Conservation (phyloP, 2,329 filamentous ascomycete genomes). For the Biscogniauxia sp. region DNA sequence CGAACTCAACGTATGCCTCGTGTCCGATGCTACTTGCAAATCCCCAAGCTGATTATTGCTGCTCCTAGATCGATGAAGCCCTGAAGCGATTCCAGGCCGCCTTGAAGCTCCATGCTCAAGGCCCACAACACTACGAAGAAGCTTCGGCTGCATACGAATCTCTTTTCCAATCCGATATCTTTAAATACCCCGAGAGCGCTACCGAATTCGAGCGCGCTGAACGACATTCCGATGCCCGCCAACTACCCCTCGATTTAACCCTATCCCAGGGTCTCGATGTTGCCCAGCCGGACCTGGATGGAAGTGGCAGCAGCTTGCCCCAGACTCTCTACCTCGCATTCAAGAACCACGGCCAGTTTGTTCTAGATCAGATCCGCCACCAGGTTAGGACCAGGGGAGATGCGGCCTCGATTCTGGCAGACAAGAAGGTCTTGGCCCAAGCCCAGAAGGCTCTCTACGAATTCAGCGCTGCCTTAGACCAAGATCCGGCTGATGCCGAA, state of each 20-base stretch:
- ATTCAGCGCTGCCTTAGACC: conserved; percentile 58
- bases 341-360: conserved; percentile 93
- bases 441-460: conserved; percentile 51
- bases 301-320: conserved; percentile 74
- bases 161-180: conserved; percentile 90
- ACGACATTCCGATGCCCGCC: conserved; percentile 47
- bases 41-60: background rate
- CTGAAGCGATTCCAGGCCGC: conserved; percentile 92
- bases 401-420: conserved; percentile 34
- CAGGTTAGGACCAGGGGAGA: conserved; percentile 36
- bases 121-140: conserved; percentile 70
- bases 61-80: conserved; percentile 78
- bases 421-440: conserved; percentile 36
- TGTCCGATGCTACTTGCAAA: background rate
- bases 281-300: conserved; percentile 64
- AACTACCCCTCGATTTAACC: conserved; percentile 45
- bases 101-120: conserved; percentile 87
- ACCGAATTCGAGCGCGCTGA: conserved; percentile 79
- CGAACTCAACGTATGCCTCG: conserved; percentile 68
- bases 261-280: conserved; percentile 53
- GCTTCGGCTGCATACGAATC: conserved; percentile 79
- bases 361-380: conserved; percentile 70
- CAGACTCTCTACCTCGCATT: conserved; percentile 91
- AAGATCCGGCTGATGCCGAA: conserved; percentile 66
- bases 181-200: conserved; percentile 82